Evolutionary conservation across 208 protist species (phyloP).

Genomic region (Angomonas deanei): DNA sequence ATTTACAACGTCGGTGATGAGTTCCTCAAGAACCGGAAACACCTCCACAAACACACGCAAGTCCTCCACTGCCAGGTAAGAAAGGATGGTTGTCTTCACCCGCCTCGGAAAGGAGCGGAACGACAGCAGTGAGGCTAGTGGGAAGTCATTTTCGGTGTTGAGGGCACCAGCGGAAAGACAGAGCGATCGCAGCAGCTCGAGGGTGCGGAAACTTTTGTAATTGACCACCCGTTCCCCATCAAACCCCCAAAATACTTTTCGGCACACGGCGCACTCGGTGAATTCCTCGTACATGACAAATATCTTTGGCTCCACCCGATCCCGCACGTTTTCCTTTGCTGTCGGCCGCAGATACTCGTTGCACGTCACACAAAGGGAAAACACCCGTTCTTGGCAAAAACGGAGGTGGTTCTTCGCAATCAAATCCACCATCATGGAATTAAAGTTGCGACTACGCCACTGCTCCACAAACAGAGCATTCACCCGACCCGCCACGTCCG

Average conservation of each 20-base stretch:
- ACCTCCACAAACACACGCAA: slow-evolving; percentile 25
- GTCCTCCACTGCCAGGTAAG: slow-evolving; percentile 33
- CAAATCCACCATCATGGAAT: slow-evolving; percentile 31
- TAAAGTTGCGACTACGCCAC: slow-evolving; percentile 36
- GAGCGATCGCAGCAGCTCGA: slow-evolving; percentile 43
- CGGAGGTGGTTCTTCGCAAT: slow-evolving; percentile 27
- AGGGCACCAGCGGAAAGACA: slow-evolving; percentile 28
- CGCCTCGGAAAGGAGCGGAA: slow-evolving; percentile 57
- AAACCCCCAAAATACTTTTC: slow-evolving; percentile 78
- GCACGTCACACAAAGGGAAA: slow-evolving; percentile 65
- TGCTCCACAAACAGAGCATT: slow-evolving; percentile 30
- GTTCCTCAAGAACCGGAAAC: slow-evolving; percentile 41
- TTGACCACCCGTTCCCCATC: slow-evolving; percentile 61
- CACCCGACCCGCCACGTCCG: slow-evolving; percentile 18
- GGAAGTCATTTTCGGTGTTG: slow-evolving; percentile 11
- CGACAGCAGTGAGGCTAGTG: slow-evolving; percentile 24
- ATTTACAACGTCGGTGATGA: slow-evolving; percentile 27
- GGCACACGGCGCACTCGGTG: slow-evolving; percentile 56
- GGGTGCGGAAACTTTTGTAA: slow-evolving; percentile 69
- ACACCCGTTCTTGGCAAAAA: slow-evolving; percentile 34
- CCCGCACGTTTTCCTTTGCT: slow-evolving; percentile 28
- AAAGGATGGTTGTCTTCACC: slow-evolving; percentile 46
- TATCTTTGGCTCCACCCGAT: slow-evolving; percentile 45
- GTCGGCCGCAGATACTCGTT: slow-evolving; percentile 45
- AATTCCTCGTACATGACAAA: slow-evolving; percentile 67